Evolutionary conservation across 371 early-diverging fungal genomes (phyloP).

Genomic region (Encephalitozoon hellem): DNA sequence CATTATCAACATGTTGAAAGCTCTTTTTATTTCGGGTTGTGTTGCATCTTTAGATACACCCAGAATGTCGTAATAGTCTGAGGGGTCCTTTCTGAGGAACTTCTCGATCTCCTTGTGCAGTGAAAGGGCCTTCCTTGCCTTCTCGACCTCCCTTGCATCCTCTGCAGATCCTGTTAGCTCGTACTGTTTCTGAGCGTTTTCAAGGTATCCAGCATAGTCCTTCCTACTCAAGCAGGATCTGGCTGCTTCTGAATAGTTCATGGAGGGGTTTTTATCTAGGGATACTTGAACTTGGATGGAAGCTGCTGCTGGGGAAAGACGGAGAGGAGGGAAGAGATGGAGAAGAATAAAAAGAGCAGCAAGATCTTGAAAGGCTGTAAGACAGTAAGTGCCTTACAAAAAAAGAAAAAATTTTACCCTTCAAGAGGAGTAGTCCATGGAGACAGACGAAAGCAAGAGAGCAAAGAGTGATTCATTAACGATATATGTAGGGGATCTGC

Average conservation of each 20-base stretch:
- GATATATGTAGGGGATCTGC: constrained; percentile 57
- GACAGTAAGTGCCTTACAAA: neutral
- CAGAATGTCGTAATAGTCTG: constrained; percentile 64
- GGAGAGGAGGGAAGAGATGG: neutral
- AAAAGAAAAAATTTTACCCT: constrained; percentile 13
- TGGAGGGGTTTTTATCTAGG: neutral
- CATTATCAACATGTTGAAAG: constrained; percentile 83
- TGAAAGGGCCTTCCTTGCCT: constrained; percentile 17
- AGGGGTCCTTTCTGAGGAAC: constrained; percentile 35
- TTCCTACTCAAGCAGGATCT: neutral
- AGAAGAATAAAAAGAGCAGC: neutral
- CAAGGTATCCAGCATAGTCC: constrained; percentile 18
- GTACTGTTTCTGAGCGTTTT: constrained; percentile 10
- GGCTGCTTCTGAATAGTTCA: constrained; percentile 18
- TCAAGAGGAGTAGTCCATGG: constrained; percentile 10
- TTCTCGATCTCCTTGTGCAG: constrained; percentile 27
- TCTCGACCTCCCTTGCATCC: constrained; percentile 4
- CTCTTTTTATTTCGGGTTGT: constrained; percentile 79
- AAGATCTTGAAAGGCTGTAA: neutral
- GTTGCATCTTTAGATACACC: constrained; percentile 69
- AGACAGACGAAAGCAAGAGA: constrained; percentile 15
- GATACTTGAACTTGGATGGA: neutral
- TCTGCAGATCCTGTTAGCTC: neutral
- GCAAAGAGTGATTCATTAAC: neutral
- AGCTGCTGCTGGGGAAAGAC: neutral